Conservation (phyloP, 106 monocot genomes). For the Acorus gramineus region DNA sequence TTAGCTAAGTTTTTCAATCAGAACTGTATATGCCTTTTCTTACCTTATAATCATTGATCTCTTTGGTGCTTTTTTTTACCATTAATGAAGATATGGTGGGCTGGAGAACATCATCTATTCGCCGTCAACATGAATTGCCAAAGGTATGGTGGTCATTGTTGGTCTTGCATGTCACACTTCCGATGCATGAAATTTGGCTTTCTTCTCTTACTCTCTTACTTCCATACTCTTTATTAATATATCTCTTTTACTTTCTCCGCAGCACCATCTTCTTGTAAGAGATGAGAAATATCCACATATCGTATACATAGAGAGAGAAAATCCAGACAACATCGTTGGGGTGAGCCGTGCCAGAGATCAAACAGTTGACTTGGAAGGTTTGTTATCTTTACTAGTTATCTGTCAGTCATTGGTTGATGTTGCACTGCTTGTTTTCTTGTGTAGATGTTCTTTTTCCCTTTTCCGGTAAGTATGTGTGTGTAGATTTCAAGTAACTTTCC, state of each 20-base stretch:
- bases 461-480: no score
- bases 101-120: conserved; percentile 75
- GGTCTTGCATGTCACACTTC: not conserved
- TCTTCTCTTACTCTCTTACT: not conserved
- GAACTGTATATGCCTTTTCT: not conserved
- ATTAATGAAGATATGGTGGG: conserved; percentile 59
- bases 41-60: not conserved
- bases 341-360: conserved; percentile 12
- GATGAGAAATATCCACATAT: conserved; percentile 64
- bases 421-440: not conserved
- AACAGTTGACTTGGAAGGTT: conserved; percentile 51
- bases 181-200: not conserved
- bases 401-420: no score
- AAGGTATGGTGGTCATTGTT: conserved; percentile 25
- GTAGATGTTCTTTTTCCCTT: not conserved
- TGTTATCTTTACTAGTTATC: not conserved
- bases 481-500: no score
- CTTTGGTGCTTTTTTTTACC: conserved; percentile 11
- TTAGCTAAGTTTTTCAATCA: no score
- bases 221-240: not conserved
- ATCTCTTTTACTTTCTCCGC: conserved; percentile 3
- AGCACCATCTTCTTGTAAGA: conserved; percentile 34
- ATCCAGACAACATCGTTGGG: conserved; percentile 12
- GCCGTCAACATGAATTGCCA: conserved; percentile 62
- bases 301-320: conserved; percentile 43